Percentiles rank a stretch among this genome's conserved stretches.
These are phyloP conservation scores for Lactarius psammicola DNA, from an alignment of 768 basidiomycete species.

Conservation along the genomic window DNA sequence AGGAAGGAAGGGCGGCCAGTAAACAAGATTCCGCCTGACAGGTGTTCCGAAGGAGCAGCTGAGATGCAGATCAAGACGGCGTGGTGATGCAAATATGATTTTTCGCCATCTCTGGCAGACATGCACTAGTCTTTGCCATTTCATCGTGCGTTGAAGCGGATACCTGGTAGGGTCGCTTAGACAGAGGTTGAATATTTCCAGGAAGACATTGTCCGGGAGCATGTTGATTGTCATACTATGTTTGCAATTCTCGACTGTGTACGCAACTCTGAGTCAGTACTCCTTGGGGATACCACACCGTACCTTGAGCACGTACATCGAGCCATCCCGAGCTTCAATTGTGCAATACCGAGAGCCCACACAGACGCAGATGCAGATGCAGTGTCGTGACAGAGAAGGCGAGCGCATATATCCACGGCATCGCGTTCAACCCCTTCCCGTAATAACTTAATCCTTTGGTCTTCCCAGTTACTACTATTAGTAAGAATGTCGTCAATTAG, in stretches of 20 bases:
- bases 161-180: not conserved
- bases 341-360: too few species aligned
- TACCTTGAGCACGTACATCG: not conserved
- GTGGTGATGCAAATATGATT: not conserved
- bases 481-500: not conserved
- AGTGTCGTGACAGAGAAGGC: not conserved
- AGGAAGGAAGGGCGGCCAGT: not conserved
- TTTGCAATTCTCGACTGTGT: not conserved
- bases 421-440: not conserved
- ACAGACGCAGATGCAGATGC: not conserved
- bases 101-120: not conserved
- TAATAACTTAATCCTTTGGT: not conserved
- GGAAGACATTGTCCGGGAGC: not conserved
- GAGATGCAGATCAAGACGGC: not conserved
- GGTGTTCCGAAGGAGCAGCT: not conserved
- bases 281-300: not conserved
- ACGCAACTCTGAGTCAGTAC: not conserved
- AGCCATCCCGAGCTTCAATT: too few species aligned
- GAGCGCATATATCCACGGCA: not conserved
- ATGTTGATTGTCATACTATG: not conserved
- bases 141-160: not conserved
- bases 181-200: not conserved
- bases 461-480: not conserved
- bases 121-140: not conserved
- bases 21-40: not conserved